Conservation (phyloP, 768 basidiomycete genomes). For the Hemileccinum rubropunctum region DNA sequence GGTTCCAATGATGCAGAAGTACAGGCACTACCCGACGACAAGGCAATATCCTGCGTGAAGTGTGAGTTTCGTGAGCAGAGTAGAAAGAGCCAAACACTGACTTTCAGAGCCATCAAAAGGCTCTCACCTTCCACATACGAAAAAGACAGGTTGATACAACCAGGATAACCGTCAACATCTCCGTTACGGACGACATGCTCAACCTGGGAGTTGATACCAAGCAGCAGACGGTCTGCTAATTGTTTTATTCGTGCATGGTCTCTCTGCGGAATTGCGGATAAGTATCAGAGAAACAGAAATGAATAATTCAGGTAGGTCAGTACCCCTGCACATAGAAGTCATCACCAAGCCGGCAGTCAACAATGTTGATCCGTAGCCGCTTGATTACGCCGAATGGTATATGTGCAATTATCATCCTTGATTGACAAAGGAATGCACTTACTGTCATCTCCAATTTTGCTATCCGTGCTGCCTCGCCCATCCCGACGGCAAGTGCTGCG, state of each 20-base stretch:
- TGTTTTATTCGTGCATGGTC: slow-evolving; percentile 74
- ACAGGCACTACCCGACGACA: slow-evolving; percentile 97
- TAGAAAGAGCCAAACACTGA: slow-evolving; percentile 27
- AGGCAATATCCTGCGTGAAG: slow-evolving; percentile 75
- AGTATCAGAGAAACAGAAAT: neutral
- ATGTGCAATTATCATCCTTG: slow-evolving; percentile 51
- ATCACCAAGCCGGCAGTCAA: slow-evolving; percentile 51
- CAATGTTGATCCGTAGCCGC: slow-evolving; percentile 35
- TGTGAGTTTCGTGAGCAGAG: slow-evolving; percentile 3
- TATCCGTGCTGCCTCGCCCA: slow-evolving; percentile 93
- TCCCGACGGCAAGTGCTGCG: slow-evolving; percentile 81
- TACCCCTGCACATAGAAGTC: slow-evolving; percentile 91
- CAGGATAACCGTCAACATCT: slow-evolving; percentile 87
- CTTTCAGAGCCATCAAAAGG: slow-evolving; percentile 96
- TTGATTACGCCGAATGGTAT: slow-evolving; percentile 36
- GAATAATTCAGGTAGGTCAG: slow-evolving; percentile 47
- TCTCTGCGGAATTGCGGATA: slow-evolving; percentile 43
- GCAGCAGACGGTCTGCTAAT: slow-evolving; percentile 78
- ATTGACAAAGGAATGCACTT: slow-evolving; percentile 40
- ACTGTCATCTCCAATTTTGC: slow-evolving; percentile 92
- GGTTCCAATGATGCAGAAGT: slow-evolving; percentile 98
- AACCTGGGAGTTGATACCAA: slow-evolving; percentile 77
- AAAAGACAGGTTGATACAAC: slow-evolving; percentile 94
- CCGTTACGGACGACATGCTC: slow-evolving; percentile 95
- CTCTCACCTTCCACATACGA: slow-evolving; percentile 98